These are phyloP conservation scores for Termitomyces sp. DNA, from an alignment of 768 basidiomycete species.

Conservation along the genomic window DNA sequence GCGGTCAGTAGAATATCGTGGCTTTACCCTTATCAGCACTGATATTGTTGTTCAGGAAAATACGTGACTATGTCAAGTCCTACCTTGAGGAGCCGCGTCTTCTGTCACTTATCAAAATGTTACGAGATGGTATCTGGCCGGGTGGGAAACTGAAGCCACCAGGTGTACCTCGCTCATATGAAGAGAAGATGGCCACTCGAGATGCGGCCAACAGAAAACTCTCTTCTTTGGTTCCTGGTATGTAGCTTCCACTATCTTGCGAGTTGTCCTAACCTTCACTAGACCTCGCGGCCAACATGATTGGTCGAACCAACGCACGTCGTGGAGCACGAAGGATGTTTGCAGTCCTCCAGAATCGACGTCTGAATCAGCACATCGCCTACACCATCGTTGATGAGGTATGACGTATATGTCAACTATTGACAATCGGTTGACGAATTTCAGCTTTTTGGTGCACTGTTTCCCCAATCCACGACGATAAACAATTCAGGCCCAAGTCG, in stretches of 20 bases:
- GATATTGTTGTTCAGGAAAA: constrained; percentile 50
- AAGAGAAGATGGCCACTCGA: constrained; percentile 75
- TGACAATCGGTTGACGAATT: background rate
- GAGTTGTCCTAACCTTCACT: background rate
- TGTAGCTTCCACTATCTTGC: background rate
- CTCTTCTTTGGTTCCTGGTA: constrained; percentile 88
- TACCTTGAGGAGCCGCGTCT: constrained; percentile 67
- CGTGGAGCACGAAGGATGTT: constrained; percentile 91
- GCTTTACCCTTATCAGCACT: background rate
- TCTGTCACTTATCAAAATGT: constrained; percentile 53
- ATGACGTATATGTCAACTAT: constrained; percentile 9
- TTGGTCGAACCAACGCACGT: constrained; percentile 93
- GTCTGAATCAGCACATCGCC: constrained; percentile 91
- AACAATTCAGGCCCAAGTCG: background rate
- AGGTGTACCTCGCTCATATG: constrained; percentile 59
- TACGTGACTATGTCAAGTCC: constrained; percentile 69
- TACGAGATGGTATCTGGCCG: constrained; percentile 81
- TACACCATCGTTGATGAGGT: constrained; percentile 92
- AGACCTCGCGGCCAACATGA: constrained; percentile 98
- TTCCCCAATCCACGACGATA: constrained; percentile 19
- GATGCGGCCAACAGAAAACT: constrained; percentile 89
- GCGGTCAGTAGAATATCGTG: constrained; percentile 44
- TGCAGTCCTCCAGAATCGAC: constrained; percentile 86
- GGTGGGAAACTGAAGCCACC: constrained; percentile 67
- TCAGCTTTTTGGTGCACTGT: constrained; percentile 26